These are phyloP conservation scores for Pecoramyces ruminantium DNA, from an alignment of 192 early-diverging fungal species.

Conservation along the genomic window DNA sequence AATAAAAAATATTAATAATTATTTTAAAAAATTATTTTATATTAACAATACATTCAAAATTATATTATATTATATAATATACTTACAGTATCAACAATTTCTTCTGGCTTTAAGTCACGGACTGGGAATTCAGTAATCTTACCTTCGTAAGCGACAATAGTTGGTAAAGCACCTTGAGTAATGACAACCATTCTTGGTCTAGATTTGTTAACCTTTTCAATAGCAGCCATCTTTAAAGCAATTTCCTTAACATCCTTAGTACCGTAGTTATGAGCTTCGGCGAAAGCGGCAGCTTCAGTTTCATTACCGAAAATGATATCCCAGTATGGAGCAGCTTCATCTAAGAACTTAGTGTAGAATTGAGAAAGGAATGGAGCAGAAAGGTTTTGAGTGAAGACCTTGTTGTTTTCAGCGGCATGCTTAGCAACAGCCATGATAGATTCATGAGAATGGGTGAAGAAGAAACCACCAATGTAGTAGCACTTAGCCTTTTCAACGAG, in stretches of 20 bases:
- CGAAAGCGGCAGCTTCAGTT: slow-evolving; percentile 77
- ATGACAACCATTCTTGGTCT: slow-evolving; percentile 75
- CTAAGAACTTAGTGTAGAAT: slow-evolving; percentile 74
- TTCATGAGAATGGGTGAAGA: slow-evolving; percentile 75
- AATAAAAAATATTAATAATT: too few species aligned
- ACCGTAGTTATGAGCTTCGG: slow-evolving; percentile 43
- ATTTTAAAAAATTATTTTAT: too few species aligned
- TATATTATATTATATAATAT: background rate
- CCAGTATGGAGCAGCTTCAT: slow-evolving; percentile 64
- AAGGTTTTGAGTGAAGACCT: slow-evolving; percentile 82
- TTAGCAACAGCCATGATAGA: slow-evolving; percentile 73
- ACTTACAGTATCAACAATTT: background rate
- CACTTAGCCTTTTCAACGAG: slow-evolving; percentile 71
- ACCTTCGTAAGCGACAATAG: slow-evolving; percentile 46
- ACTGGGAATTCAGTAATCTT: slow-evolving; percentile 1
- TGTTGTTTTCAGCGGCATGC: slow-evolving; percentile 68
- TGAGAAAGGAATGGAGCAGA: slow-evolving; percentile 89
- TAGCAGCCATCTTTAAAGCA: slow-evolving; percentile 60
- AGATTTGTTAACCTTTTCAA: slow-evolving; percentile 57
- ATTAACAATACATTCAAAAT: too few species aligned
- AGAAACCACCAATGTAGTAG: slow-evolving; percentile 91
- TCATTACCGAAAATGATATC: slow-evolving; percentile 96
- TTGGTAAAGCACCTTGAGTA: slow-evolving; percentile 69
- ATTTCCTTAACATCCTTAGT: slow-evolving; percentile 48
- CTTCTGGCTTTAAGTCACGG: background rate